phyloP scores from a whole-genome alignment of 179 eudicot genomes.

The Silene coronaria region DNA sequence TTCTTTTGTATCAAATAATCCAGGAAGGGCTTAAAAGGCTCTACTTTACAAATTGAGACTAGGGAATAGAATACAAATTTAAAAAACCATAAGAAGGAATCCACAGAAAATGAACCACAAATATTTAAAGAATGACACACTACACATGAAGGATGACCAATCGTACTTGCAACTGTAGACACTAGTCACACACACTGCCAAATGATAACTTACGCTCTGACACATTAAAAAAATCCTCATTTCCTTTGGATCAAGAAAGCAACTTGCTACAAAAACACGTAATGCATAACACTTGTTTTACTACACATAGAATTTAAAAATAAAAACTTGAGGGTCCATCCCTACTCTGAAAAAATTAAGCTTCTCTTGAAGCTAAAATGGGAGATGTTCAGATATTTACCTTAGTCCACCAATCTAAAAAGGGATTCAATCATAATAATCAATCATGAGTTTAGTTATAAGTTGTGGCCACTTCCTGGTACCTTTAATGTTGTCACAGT shows the following conservation, averaged over 20 bases:
- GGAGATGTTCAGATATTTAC: not conserved
- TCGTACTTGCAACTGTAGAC: not conserved
- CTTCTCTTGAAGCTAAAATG: not conserved
- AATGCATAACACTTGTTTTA: not conserved
- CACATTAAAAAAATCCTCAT: not conserved
- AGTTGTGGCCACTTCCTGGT: constrained; percentile 4
- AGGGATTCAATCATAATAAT: not conserved
- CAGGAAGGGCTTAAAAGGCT: not conserved
- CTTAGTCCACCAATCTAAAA: not conserved
- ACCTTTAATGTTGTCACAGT: constrained; percentile 96
- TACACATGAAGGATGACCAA: not conserved
- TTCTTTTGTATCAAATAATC: not conserved
- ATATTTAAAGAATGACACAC: not conserved
- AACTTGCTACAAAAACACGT: constrained; percentile 10
- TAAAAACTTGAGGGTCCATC: not conserved
- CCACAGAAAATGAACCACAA: not conserved
- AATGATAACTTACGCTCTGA: not conserved
- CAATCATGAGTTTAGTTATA: not conserved
- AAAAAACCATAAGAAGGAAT: not conserved
- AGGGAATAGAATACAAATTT: not conserved
- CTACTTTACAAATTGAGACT: not conserved
- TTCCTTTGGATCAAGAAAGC: not conserved
- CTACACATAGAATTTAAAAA: not conserved
- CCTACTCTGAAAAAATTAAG: not conserved
- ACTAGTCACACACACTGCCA: not conserved